A percentile compares a stretch with the other conserved stretches of the same genome.
Conservation (phyloP, 2,329 filamentous ascomycete genomes). For the Arthrobotrys pseudoclavata region DNA sequence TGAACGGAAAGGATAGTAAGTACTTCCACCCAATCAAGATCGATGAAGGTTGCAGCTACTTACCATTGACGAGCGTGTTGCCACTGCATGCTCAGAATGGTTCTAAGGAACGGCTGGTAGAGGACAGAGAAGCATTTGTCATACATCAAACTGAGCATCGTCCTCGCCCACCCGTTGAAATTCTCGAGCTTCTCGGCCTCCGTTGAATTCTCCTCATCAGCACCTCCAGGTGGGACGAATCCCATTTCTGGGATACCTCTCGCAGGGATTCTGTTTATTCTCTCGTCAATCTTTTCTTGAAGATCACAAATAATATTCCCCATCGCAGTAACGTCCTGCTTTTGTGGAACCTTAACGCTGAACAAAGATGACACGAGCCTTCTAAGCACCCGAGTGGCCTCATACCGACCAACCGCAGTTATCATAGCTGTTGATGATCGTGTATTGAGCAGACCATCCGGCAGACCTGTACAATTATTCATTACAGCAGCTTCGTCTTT, state of each 20-base stretch:
- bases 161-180: constrained; percentile 63
- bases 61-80: constrained; percentile 62
- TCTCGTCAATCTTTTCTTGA: constrained; percentile 62
- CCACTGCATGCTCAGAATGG: constrained; percentile 62
- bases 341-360: constrained; percentile 60
- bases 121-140: constrained; percentile 63
- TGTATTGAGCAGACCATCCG: constrained; percentile 45
- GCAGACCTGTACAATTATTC: constrained; percentile 56
- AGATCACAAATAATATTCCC: constrained; percentile 62
- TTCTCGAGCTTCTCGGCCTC: constrained; percentile 60
- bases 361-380: constrained; percentile 62
- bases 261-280: constrained; percentile 62
- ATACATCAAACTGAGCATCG: constrained; percentile 63
- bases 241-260: constrained; percentile 63
- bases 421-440: constrained; percentile 63
- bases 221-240: constrained; percentile 59
- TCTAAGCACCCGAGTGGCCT: constrained; percentile 61
- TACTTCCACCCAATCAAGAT: background rate
- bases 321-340: constrained; percentile 62
- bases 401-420: constrained; percentile 63
- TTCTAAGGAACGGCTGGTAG: constrained; percentile 63
- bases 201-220: constrained; percentile 49
- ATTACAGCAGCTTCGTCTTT: constrained; percentile 49
- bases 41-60: constrained; percentile 27
- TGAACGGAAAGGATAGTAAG: constrained; percentile 30